Conservation (phyloP, 139 green algal species). For the Bryopsis sp. region DNA sequence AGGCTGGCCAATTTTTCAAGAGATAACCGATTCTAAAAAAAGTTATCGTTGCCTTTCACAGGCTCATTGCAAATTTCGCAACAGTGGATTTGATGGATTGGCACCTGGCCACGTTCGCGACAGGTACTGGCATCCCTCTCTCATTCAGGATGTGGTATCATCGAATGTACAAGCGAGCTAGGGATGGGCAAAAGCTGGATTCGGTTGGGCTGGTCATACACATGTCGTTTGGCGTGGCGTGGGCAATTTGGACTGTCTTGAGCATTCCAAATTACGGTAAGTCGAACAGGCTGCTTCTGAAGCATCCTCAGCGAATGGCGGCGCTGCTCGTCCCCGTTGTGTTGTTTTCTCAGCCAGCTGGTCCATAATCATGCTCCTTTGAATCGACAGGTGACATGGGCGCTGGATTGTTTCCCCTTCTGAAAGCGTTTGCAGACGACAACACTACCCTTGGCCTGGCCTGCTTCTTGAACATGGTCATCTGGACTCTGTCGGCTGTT, state of each 20-base stretch:
- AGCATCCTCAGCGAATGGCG: too few species aligned
- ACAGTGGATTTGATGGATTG: neutral
- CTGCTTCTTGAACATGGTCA: neutral
- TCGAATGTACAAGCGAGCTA: neutral
- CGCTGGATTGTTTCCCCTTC: neutral
- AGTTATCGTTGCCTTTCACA: too few species aligned
- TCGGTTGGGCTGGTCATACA: neutral
- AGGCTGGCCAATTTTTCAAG: too few species aligned
- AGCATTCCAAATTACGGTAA: neutral
- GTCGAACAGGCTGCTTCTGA: slow-evolving; percentile 4
- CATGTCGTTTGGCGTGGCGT: neutral
- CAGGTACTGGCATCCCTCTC: neutral
- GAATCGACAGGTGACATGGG: neutral
- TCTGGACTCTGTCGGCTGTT: neutral
- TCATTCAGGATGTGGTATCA: neutral
- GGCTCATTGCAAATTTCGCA: too few species aligned
- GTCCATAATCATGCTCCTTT: too few species aligned
- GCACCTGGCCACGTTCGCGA: neutral
- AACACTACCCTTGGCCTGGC: neutral
- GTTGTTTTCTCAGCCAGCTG: too few species aligned
- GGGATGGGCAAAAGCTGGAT: neutral
- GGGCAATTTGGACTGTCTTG: neutral
- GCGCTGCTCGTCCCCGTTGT: too few species aligned
- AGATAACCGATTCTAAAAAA: too few species aligned
- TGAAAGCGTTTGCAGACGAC: neutral